Evolutionary conservation across 2,329 filamentous ascomycete species (phyloP), one percentile per base, ranked within the genome.

Genomic region (Diaporthe longicolla): DNA sequence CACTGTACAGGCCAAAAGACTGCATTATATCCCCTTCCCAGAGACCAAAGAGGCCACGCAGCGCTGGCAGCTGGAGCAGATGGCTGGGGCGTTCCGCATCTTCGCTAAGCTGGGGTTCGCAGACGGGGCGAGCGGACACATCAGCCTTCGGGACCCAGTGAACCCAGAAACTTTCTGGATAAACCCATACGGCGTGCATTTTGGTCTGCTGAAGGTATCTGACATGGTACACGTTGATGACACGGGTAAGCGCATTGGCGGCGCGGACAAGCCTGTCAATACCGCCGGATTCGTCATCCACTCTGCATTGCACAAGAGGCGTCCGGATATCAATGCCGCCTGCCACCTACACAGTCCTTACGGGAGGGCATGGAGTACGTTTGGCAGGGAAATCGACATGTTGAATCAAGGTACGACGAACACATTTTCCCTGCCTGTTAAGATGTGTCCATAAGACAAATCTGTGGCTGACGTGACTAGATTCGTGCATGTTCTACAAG

Each of bases 231-330:
- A 92, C 57, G 86, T 94, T 2, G 89, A 93, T 76, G 82, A 83
- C 66, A 76, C 82, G 1, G 92, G 92, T 6, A 87, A 89, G 40
- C 86, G 90, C 4, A 86, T 93, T 3, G 91, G 90, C 24, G 91
- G 91, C 13, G 80, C 78, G 0, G 91, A 92, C 77, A 83, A 87
- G 37, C 89, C 90, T 2, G 89, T 90, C 15, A 94, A 93, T 79
- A 88, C 89, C 3, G 92, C 92, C 0, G 92, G 92, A 1, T 93
- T 93, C 80, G 82, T 92, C 74, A 94, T 94, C 72, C 92, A 94
- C 80, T 87, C 86, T 13, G 91, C 91, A 5, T 84, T 94, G 19
- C 89, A 93, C 81, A 90, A 89, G 81, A 88, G 88, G 1, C 83
- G 92, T 43, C 89, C 89, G 2, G 88, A 93, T 78, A 89, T 92